phyloP scores from a whole-genome alignment of 108 stramenopile species.

The Cyclotella kingstonii region DNA sequence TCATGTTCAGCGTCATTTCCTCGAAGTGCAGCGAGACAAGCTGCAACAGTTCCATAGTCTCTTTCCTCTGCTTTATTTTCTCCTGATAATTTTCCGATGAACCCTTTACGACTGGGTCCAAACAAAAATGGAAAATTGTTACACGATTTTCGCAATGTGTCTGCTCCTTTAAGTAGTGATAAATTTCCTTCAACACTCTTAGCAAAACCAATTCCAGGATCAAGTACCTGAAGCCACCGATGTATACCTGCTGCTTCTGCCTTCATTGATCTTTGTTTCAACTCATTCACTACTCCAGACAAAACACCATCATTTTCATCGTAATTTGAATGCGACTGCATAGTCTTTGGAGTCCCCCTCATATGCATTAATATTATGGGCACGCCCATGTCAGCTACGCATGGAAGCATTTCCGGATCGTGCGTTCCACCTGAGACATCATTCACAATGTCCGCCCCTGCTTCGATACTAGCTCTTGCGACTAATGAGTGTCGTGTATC shows the following conservation, averaged over 20 bases:
- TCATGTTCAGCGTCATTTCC: slow-evolving; percentile 23
- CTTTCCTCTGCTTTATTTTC: slow-evolving; percentile 62
- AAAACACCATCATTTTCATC: slow-evolving; percentile 54
- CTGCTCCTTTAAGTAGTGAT: slow-evolving; percentile 59
- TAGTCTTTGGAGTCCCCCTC: slow-evolving; percentile 91
- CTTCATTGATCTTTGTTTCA: slow-evolving; percentile 54
- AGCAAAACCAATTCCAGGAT: slow-evolving; percentile 98
- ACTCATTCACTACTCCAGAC: slow-evolving; percentile 57
- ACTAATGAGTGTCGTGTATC: slow-evolving; percentile 91
- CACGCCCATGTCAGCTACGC: slow-evolving; percentile 74
- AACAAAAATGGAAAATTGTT: slow-evolving; percentile 69
- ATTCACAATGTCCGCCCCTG: slow-evolving; percentile 95
- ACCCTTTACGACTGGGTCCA: slow-evolving; percentile 94
- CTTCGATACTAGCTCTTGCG: slow-evolving; percentile 83
- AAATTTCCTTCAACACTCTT: slow-evolving; percentile 84
- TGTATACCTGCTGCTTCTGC: slow-evolving; percentile 81
- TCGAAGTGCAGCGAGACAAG: slow-evolving; percentile 63
- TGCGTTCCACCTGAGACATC: slow-evolving; percentile 93
- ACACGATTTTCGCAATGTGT: slow-evolving; percentile 30
- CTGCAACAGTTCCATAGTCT: slow-evolving; percentile 87
- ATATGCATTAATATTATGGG: slow-evolving; percentile 95
- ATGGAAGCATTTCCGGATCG: slow-evolving; percentile 85
- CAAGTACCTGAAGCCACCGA: slow-evolving; percentile 86
- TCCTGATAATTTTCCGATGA: slow-evolving; percentile 78
- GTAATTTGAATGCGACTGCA: slow-evolving; percentile 69